Base-by-base conservation (phyloP, 2,329 filamentous ascomycete genomes). In the Monilinia fructigena region DNA sequence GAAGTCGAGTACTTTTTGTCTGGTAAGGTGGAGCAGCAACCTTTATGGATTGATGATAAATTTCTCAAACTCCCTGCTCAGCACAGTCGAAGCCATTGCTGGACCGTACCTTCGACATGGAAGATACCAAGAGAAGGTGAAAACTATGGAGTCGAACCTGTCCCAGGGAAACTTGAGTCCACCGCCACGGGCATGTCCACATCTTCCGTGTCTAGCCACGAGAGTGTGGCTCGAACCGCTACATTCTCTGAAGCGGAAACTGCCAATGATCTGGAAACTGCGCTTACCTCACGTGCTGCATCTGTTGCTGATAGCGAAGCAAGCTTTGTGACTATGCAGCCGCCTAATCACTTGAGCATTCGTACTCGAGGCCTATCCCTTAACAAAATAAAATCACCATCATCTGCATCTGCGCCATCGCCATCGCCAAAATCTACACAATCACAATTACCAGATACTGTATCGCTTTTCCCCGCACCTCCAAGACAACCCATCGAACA, bases 1-100 rank as follows among this genome's bases (percentile, higher is more conserved):
- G 79, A 78, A 10, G 85, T 87, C 2, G 69, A 80, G 23, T 88
- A 88, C 72, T 84, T 87, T 71, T 78, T 88, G 10, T 83, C 80
- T 18, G 82, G 84, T 1, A 80, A 81, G 0, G 78, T 87, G 3
- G 81, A 80, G 67, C 82, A 82, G 2, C 80, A 80, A 45, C 85
- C 85, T 2, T 84, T 85, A 3, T 89, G 86, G 86, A 82, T 80
- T 4, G 73, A 71, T 2, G 47, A 53, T 23, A 68, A 71, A 42
- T 70, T 69, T 42, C 68, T 71, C 12, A 65, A 70, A n/a, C 68
- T 71, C 40, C 75, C 75, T 63, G 74, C 76, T 3, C 68, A 65
- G 8, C 76, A 77, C 52, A 66, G 64, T 23, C 63, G 63, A 12
- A 76, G 73, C 48, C 72, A 77, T 56, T 77, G 76, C 67, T 78